Conservation (phyloP, 257 asterid species). For the Penstemon davidsonii region DNA sequence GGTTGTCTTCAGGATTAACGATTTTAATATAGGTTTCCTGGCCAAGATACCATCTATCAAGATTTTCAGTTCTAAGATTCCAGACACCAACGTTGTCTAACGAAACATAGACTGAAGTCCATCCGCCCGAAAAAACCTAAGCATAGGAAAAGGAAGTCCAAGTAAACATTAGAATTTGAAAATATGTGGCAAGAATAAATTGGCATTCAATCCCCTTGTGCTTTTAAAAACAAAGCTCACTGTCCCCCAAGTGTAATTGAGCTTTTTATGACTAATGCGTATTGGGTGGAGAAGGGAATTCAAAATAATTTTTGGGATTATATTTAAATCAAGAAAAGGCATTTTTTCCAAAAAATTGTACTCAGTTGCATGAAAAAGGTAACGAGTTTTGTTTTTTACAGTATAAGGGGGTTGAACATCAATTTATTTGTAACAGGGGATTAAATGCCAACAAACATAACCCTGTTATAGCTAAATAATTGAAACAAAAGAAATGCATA, state of each 20-base stretch:
- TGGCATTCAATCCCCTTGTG: no score
- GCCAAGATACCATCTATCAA: conserved; percentile 96
- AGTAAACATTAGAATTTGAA: neutral
- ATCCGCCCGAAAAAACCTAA: conserved; percentile 87
- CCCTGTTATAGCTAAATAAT: neutral
- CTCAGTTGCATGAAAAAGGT: neutral
- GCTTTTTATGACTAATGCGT: no score
- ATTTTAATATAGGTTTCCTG: conserved; percentile 93
- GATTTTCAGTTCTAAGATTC: conserved; percentile 90
- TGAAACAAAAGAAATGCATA: neutral
- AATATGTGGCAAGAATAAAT: neutral
- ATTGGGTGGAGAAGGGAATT: neutral
- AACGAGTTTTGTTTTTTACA: no score
- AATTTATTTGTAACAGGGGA: no score
- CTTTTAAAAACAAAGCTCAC: no score
- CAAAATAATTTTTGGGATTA: no score
- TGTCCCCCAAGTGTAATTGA: no score
- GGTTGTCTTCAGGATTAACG: conserved; percentile 69
- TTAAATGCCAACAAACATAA: no score
- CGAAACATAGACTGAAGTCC: conserved; percentile 80
- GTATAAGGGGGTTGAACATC: no score
- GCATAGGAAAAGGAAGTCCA: neutral
- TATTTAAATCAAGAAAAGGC: no score
- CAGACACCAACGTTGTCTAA: conserved; percentile 91
- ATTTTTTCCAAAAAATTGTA: no score